A percentile compares a stretch with the other conserved stretches of the same genome.
Evolutionary conservation across 192 early-diverging fungal species (phyloP).

Genomic region (Obelidium mucronatum): DNA sequence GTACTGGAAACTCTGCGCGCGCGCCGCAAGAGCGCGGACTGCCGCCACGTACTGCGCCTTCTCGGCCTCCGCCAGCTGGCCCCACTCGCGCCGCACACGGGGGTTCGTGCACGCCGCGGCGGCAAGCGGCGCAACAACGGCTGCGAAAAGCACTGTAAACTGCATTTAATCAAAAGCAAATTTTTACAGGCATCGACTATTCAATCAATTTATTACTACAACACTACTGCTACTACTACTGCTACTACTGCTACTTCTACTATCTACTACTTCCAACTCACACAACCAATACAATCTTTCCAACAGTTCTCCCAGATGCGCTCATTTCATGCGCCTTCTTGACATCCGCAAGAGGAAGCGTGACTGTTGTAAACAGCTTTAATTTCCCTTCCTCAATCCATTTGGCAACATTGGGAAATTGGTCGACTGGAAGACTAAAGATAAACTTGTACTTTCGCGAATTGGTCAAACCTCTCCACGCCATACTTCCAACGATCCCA

Average conservation of each 20-base stretch:
- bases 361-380: neutral
- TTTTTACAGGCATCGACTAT: too few species aligned
- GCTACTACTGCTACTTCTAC: too few species aligned
- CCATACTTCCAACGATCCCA: neutral
- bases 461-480: neutral
- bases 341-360: constrained; percentile 22
- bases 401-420: constrained; percentile 22
- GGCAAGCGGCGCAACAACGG: too few species aligned
- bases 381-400: constrained; percentile 32
- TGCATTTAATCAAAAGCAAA: too few species aligned
- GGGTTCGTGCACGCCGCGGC: constrained; percentile 20
- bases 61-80: constrained; percentile 7
- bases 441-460: constrained; percentile 26
- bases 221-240: too few species aligned
- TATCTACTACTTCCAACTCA: constrained; percentile 1
- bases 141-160: too few species aligned
- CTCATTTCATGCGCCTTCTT: constrained; percentile 31
- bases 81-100: constrained; percentile 20
- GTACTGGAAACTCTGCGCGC: constrained; percentile 3
- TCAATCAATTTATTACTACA: too few species aligned
- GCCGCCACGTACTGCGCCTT: constrained; percentile 16
- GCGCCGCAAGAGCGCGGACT: constrained; percentile 2
- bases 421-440: neutral
- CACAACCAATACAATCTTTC: constrained; percentile 34
- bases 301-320: constrained; percentile 29